Base-by-base conservation (phyloP, 352 stramenopile species). In the Pythium volutum region DNA sequence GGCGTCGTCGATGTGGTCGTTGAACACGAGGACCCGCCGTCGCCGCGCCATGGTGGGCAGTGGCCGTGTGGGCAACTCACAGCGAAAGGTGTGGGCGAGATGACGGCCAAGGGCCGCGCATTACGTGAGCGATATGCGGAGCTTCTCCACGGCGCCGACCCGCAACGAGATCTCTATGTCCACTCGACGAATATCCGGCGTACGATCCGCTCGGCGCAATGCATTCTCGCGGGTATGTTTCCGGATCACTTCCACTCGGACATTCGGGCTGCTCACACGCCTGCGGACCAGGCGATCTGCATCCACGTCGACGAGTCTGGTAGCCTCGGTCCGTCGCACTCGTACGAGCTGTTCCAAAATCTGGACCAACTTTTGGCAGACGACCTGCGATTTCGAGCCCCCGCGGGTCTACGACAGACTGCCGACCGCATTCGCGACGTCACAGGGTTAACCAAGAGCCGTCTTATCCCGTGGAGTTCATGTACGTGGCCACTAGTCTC, bases 11-110 rank as follows among this genome's bases (percentile, higher is more conserved):
- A 51, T 3, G 15, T 15, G 8, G 10, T n/a, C 10, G 58, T 15
- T 26, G 27, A 59, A 11, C 11, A 8, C 20, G 27, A 51, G 6
- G 33, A 42, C 0, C 70, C 75, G 15, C 65, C 66, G 49, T 76
- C 75, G 33, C 73, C 80, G 15, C 69, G 69, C 33, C 79, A 89
- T 47, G 83, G 83, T 7, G 83, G 81, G 6, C 71, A 73, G 3
- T 93, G 79, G 81, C 84, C 84, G 0, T 90, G 78, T 48, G 81
- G 84, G 50, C 84, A 93, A 55, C 69, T 93, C 27, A 93, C 84
- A 3, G 53, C 65, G 11, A 84, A 88, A 27, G 84, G 84, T 36
- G 77, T 89, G 25, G 56, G 64, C 10, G 81, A 82, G 56, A 93
- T 91, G 84, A 71, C 67, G 8, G 53, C 23, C 23, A 87, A 88